These are phyloP conservation scores for Suhomyces maxii DNA, from an alignment of 1,139 yeast genomes.

Conservation along the genomic window DNA sequence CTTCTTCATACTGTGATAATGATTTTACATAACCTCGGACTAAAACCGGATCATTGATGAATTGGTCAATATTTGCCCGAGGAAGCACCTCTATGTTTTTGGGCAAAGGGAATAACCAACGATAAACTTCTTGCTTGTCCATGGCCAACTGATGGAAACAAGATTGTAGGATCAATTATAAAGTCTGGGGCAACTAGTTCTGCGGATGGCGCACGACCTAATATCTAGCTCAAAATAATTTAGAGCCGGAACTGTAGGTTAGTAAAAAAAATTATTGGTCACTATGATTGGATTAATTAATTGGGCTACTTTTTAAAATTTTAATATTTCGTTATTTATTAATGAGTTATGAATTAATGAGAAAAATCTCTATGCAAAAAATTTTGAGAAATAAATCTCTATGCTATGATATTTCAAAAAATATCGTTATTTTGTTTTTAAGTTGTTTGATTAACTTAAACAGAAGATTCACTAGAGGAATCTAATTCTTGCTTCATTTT, in stretches of 20 bases:
- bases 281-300: too few species aligned
- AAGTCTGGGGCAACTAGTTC: not conserved
- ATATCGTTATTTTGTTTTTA: not conserved
- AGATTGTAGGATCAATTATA: not conserved
- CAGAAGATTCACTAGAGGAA: not conserved
- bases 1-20: slow-evolving; percentile 23
- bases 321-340: too few species aligned
- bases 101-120: slow-evolving; percentile 28
- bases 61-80: slow-evolving; percentile 23
- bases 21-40: slow-evolving; percentile 34
- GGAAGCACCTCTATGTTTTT: slow-evolving; percentile 32
- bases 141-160: not conserved
- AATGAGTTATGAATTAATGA: not conserved
- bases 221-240: too few species aligned
- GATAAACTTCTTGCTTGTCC: not conserved
- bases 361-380: not conserved
- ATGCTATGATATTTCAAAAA: not conserved
- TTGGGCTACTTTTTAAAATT: too few species aligned
- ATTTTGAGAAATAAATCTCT: not conserved
- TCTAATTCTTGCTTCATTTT: not conserved
- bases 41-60: slow-evolving; percentile 28
- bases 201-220: too few species aligned
- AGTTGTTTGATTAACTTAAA: not conserved
- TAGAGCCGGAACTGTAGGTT: too few species aligned
- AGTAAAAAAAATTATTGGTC: too few species aligned